Percentiles rank a stretch among this genome's conserved stretches.
Conservation (phyloP, 495 filamentous ascomycete genomes). For the Paragyromitra xinjiangensis region DNA sequence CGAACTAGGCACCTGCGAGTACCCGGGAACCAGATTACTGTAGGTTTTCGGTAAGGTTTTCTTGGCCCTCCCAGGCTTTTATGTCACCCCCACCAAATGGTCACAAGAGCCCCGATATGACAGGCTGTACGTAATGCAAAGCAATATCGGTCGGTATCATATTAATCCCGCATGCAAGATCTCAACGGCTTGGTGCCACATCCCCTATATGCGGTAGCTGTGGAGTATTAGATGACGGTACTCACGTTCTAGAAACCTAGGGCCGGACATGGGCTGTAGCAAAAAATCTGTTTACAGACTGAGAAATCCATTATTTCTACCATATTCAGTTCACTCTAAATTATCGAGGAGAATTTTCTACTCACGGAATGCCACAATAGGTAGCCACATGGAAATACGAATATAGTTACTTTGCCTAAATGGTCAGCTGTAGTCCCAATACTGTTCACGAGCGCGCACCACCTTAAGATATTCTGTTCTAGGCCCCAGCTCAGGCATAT, state of each 20-base stretch:
- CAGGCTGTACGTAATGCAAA: not conserved
- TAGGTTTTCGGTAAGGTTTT: not conserved
- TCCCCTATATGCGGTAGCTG: not conserved
- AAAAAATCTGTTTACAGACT: not conserved
- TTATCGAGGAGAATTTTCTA: not conserved
- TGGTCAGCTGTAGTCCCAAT: not conserved
- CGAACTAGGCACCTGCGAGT: no score
- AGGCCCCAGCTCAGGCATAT: not conserved
- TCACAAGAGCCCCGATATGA: not conserved
- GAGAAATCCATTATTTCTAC: not conserved
- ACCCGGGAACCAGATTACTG: not conserved
- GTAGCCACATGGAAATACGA: not conserved
- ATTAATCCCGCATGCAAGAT: conserved; percentile 20
- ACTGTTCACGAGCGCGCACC: not conserved
- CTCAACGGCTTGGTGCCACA: conserved; percentile 4
- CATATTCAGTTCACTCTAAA: not conserved
- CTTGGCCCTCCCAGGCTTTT: not conserved
- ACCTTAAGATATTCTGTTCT: not conserved
- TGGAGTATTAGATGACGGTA: not conserved
- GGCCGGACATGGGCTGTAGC: not conserved
- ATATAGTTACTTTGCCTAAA: not conserved
- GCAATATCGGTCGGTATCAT: not conserved
- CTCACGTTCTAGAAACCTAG: not conserved
- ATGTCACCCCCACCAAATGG: not conserved
- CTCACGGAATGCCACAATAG: not conserved